Base-by-base conservation (phyloP, 768 basidiomycete genomes). In the Mrakia frigida region DNA sequence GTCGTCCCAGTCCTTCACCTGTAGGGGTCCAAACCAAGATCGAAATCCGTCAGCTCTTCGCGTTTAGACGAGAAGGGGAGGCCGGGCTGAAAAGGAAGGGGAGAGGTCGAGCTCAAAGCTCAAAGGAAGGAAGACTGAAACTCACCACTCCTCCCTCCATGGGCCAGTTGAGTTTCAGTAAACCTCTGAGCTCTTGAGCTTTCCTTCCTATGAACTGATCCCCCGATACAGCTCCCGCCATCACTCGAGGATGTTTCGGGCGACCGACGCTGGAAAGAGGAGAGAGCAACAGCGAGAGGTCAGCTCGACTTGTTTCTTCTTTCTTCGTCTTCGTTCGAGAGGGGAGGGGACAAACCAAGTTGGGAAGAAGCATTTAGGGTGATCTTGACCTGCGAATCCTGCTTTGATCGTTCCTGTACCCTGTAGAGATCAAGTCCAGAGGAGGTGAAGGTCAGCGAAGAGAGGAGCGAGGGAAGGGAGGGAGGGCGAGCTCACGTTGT, bases 331-430 rank as follows among this genome's bases (percentile, higher is more conserved):
- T 21, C 46, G 14, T n/a, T 9, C 43, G 25, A 11, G 46, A 46
- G 33, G 65, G 13, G 35, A 23, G 39, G 43, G 23, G 72, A 74
- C 94, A 86, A 85, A 97, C 95, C 94, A 98, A 79, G 94, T 97
- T 79, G 97, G 95, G 82, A 98, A 98, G 87, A 95, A 98, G 83
- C 95, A 98, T 88, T 97, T 97, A 60, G 97, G 97, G 83, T 97
- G 94, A 84, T 98, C 96, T 84, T 98, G 92, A 65, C 97, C 97
- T 73, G 97, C 97, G 82, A 99, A 99, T 56, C 97, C 97, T 77
- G 97, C 97, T 84, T 98, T 99, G 83, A 99, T 96, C 33, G 93
- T 94, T 39, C 97, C 97, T 75, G 96, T 97, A 78, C 97, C 97
- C 94, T 98, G 83, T n/a, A 73, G 21, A 39, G 18, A 16, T 41